Evolutionary conservation across 345 rosid genomes (phyloP), one percentile per base, ranked within the genome.

Genomic region (Citrus australasica): DNA sequence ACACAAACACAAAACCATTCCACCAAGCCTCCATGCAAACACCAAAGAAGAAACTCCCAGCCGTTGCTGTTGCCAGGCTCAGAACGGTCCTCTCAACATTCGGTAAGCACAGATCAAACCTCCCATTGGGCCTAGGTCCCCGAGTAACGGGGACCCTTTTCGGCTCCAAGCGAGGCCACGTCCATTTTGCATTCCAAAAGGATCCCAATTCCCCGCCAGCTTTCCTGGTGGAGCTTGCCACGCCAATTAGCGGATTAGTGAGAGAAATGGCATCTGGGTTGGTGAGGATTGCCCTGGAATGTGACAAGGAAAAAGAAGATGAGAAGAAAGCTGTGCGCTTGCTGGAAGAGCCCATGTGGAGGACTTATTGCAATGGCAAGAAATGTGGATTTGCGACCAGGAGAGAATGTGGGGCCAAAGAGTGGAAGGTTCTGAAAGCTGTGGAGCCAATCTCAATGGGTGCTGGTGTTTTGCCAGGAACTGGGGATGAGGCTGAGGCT

Each of bases 371-470:
- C 78, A 97, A 97, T n/a, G 98, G 98, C 10, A 97, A 89, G 79
- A 91, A 88, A 83, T 78, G 94, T 66, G 99, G 99, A 2, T 94
- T 92, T 68, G 98, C 95, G 1, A 79, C 93, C 9, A 90, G 90
- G 86, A 88, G 90, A 77, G 98, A 93, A 55, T 93, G 92, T 69
- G 97, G 94, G 40, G 80, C 77, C 63, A 89, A 89, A 76, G 99
- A 94, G 70, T 83, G 87, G 84, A 92, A 85, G 80, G 87, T 97
- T 38, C 76, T 97, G 78, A 97, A 91, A 76, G 94, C 98, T 6
- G 89, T 97, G 27, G 98, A 97, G 86, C 92, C 93, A 75, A 93
- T 97, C 71, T 94, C 99, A 32, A 97, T 90, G 98, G 99, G 99
- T 0, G 98, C 99, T 4, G 99, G 99, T 28, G 99, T 97, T 37